Evolutionary conservation across 139 green algal species (phyloP).

Genomic region (Tetraselmis striata): DNA sequence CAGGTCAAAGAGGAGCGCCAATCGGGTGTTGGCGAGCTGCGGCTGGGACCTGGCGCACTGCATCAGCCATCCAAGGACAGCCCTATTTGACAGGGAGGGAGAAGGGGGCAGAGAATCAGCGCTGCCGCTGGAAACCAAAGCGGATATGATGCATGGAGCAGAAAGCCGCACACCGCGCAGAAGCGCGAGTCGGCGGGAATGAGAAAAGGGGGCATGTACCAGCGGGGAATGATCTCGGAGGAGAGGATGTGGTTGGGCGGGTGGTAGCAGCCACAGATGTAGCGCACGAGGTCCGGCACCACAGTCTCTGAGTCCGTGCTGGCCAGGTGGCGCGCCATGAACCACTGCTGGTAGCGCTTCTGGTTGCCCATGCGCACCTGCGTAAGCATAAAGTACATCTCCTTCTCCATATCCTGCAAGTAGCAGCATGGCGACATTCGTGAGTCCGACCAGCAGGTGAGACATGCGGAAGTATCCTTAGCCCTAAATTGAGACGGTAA

Average conservation of each 20-base stretch:
- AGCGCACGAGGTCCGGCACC: conserved; percentile 26
- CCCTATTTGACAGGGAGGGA: conserved; percentile 26
- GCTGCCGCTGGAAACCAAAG: no score
- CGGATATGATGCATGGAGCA: no score
- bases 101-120: not conserved
- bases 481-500: no score
- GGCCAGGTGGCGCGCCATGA: conserved; percentile 12
- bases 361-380: conserved; percentile 21
- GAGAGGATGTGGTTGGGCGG: conserved; percentile 27
- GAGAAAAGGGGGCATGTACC: not conserved
- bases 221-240: not conserved
- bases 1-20: conserved; percentile 36
- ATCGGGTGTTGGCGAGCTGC: conserved; percentile 8
- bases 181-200: not conserved
- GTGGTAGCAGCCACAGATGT: conserved; percentile 26
- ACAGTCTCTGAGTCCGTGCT: conserved; percentile 24
- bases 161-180: no score
- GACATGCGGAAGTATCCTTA: no score
- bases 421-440: no score
- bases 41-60: conserved; percentile 23
- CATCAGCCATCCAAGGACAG: conserved; percentile 32
- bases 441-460: no score
- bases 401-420: conserved; percentile 2
- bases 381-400: not conserved
- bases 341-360: conserved; percentile 31